phyloP scores from a whole-genome alignment of 371 early-diverging fungal genomes.

The Circinella minor region DNA sequence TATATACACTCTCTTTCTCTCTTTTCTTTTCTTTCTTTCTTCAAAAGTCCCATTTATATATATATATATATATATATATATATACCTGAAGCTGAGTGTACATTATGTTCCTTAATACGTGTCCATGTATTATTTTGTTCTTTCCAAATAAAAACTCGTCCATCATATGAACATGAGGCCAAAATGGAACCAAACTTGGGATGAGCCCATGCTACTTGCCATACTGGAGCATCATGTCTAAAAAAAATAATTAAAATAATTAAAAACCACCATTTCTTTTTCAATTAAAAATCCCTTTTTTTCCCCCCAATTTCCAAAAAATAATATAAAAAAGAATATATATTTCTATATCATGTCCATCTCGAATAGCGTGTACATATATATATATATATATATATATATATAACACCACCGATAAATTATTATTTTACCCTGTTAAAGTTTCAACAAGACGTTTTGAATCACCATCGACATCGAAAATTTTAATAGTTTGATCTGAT shows the following conservation, averaged over 20 bases:
- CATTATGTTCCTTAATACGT: conserved; percentile 88
- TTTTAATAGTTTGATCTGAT: conserved; percentile 91
- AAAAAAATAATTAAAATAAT: no score
- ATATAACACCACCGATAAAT: conserved; percentile 4
- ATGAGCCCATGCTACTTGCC: conserved; percentile 99
- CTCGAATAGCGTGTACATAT: no score
- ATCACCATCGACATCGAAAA: conserved; percentile 90
- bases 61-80: not conserved
- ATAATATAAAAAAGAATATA: not conserved
- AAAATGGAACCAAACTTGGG: conserved; percentile 96
- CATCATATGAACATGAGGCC: conserved; percentile 97
- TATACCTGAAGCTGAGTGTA: conserved; percentile 88
- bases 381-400: no score
- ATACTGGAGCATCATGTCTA: conserved; percentile 97
- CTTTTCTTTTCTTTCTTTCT: not conserved
- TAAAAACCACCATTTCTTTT: no score
- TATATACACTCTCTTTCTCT: not conserved
- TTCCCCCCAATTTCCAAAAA: no score
- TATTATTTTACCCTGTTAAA: conserved; percentile 67
- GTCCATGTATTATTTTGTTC: conserved; percentile 87
- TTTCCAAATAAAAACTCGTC: conserved; percentile 94
- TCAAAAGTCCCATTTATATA: not conserved
- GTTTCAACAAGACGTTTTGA: conserved; percentile 80
- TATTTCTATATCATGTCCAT: no score
- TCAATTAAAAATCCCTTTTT: no score